phyloP scores from a whole-genome alignment of 495 filamentous ascomycete genomes.

The Penicillium herquei region DNA sequence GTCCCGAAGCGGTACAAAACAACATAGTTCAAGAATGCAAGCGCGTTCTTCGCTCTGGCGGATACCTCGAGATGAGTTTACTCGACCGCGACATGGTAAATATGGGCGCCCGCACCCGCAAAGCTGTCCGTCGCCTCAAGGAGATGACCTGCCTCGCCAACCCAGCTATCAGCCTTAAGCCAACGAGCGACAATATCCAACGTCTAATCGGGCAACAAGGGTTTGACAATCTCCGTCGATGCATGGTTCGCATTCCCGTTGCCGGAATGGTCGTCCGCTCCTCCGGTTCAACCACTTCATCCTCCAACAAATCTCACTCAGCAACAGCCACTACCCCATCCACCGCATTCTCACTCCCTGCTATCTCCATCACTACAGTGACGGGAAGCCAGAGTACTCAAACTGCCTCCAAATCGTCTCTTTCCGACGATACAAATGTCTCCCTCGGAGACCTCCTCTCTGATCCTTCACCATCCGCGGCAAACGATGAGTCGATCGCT shows the following conservation, averaged over 20 bases:
- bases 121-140: constrained; percentile 75
- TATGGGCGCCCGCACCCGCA: constrained; percentile 74
- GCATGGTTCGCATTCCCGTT: constrained; percentile 85
- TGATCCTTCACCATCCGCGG: constrained; percentile 51
- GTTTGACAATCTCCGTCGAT: constrained; percentile 81
- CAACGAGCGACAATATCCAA: constrained; percentile 75
- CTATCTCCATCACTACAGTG: constrained; percentile 23
- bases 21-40: constrained; percentile 85
- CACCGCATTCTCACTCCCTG: constrained; percentile 26
- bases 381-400: constrained; percentile 23
- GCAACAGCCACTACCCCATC: constrained; percentile 27
- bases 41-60: constrained; percentile 84
- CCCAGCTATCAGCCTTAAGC: constrained; percentile 64
- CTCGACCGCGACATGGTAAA: constrained; percentile 85
- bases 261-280: constrained; percentile 62
- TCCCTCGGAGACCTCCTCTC: constrained; percentile 70
- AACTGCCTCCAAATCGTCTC: constrained; percentile 25
- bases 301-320: constrained; percentile 25
- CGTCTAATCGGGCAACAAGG: constrained; percentile 73
- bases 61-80: constrained; percentile 83
- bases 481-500: constrained; percentile 75
- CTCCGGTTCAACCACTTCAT: constrained; percentile 36
- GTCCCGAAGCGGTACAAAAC: constrained; percentile 69
- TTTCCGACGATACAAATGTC: constrained; percentile 49
- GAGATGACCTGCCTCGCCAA: constrained; percentile 66